Base-by-base conservation (phyloP, 2,329 filamentous ascomycete genomes). In the Penicillium rolfsii region DNA sequence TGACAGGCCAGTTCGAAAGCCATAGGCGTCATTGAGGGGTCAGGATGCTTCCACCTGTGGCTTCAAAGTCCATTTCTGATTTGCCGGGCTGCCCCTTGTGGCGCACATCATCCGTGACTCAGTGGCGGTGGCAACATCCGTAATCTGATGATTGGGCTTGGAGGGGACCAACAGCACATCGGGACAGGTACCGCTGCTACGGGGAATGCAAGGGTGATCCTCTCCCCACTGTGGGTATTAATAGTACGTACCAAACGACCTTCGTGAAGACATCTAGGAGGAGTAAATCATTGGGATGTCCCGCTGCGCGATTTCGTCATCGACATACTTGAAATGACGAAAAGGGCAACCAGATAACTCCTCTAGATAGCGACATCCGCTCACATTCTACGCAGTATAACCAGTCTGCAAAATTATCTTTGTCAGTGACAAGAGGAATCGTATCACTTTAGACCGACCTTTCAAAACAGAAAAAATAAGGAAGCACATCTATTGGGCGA, bases 121-220 rank as follows among this genome's bases (percentile, higher is more conserved):
- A 45, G 60, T 64, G 63, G 63, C 61, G 61, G 60, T 65, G 61
- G 63, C 63, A 45, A 64, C 28, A 49, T 40, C 56, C 40, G 26
- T 19, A 46, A 26, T 33, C 8, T 33, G 38, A n/a, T 16, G n/a
- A 35, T 43, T 8, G 46, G 28, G 11, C 41, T 36, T 52, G 48
- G 9, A 3, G 30, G 14, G 8, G 53, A 61, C 48, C 33, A 28
- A 52, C 33, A 28, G 46, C 52, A 61, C 41, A 52, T 28, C 24
- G 28, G 22, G 33, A 55, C 41, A 53, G 40, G 40, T 35, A 38
- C 22, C 50, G 5, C 0, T 16, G 33, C 35, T 26, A 40, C 24
- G 33, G 50, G 19, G 19, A 9, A 14, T n/a, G 9, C 14, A 36
- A 19, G 30, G 49, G 28, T 4, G 54, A 59, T 59, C 40, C 43